Base-by-base conservation (phyloP, 768 basidiomycete species). In the Xerocomus potaroensis region DNA sequence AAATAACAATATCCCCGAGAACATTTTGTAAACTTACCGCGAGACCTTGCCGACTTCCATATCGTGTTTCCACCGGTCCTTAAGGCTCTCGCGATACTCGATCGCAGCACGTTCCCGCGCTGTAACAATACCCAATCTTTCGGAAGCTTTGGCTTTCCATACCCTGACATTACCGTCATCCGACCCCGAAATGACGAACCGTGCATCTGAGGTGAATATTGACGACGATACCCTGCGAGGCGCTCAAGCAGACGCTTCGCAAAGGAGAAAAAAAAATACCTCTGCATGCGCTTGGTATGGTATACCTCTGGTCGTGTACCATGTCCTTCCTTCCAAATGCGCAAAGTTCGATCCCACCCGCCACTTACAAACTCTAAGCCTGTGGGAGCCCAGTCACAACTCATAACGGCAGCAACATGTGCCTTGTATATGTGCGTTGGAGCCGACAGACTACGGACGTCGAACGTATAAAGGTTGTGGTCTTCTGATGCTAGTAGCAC, bases 201-300 rank as follows among this genome's bases (percentile, higher is more conserved):
- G 83, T 15, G 95, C 84, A 51, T 98, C 96, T 21, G 81, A 82
- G 1, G 92, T 91, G 70, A 87, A 97, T 32, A 87, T 70, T 3
- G 91, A 83, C 12, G 92, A 88, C 36, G 91, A 87, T 27, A 99
- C 91, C 50, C 94, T 92, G 21, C 16, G 4, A 16, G 22, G 11
- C 14, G 11, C 14, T 1, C 47, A 30, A 55, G 31, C 23, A 33
- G 33, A 43, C 12, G 18, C 11, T 38, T 31, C 27, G 29, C 14
- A 14, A 4, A 31, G 24, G 29, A 37, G 11, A 9, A 9, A 31
- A 9, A 1, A 16, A 49, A 72, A 31, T 41, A 91, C 90, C 93
- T 80, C 67, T 98, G 96, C 96, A 99, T 99, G 36, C 96, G 88
- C 70, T 98, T 98, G 14, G 93, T 95, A 66, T 98, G 95, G 62